Percentiles rank a stretch among this genome's conserved stretches.
These are phyloP conservation scores for Leccinum pallidistipes DNA, from an alignment of 1,284 basidiomycete species.

Conservation along the genomic window DNA sequence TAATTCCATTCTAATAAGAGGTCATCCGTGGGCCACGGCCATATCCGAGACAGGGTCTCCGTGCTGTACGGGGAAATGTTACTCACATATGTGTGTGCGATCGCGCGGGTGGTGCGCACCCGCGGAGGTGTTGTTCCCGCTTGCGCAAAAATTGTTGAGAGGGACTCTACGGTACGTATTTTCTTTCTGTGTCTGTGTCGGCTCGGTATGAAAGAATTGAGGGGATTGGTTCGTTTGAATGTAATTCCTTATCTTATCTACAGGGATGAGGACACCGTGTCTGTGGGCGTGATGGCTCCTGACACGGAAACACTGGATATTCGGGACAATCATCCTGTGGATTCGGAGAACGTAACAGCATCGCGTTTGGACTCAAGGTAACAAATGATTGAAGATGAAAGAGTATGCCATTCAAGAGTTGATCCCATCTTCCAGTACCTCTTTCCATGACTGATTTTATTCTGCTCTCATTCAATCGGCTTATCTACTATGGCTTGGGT, in stretches of 20 bases:
- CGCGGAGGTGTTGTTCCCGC: constrained; percentile 75
- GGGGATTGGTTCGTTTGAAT: not conserved
- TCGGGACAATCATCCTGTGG: constrained; percentile 35
- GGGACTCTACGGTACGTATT: constrained; percentile 68
- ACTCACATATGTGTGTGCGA: too few species aligned
- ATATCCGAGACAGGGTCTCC: too few species aligned
- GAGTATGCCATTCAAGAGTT: not conserved
- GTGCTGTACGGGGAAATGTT: too few species aligned
- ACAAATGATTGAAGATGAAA: not conserved
- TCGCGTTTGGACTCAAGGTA: constrained; percentile 1
- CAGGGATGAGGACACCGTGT: constrained; percentile 34
- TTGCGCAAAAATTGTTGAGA: constrained; percentile 73
- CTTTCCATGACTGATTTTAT: too few species aligned
- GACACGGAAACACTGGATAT: constrained; percentile 27
- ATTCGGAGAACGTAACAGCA: constrained; percentile 16
- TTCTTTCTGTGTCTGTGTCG: not conserved
- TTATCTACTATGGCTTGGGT: too few species aligned
- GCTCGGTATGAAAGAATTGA: not conserved
- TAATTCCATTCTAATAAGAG: too few species aligned
- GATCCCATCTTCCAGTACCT: too few species aligned
- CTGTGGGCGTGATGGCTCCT: constrained; percentile 17
- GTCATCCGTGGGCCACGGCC: too few species aligned
- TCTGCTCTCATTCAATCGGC: too few species aligned
- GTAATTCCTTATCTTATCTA: not conserved
- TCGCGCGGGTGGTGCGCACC: constrained; percentile 79